Conservation (phyloP, 2,329 filamentous ascomycete species). For the Beauveria rudraprayagi region DNA sequence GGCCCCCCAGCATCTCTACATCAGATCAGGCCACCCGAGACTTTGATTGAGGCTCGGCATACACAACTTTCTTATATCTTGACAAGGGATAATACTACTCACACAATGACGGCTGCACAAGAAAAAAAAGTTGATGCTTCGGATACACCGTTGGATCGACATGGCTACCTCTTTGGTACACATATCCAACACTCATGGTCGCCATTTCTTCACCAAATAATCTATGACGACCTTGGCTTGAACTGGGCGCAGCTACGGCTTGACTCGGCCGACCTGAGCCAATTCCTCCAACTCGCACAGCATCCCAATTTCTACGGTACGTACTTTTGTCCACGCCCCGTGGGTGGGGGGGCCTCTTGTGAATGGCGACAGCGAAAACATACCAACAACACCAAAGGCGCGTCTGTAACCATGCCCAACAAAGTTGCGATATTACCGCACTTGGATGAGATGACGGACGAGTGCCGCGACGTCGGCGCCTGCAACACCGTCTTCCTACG, state of each 20-base stretch:
- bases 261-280: conserved; percentile 41
- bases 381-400: conserved; percentile 35
- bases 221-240: conserved; percentile 43
- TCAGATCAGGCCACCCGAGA: background rate
- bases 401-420: conserved; percentile 76
- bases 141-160: conserved; percentile 28
- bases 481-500: conserved; percentile 72
- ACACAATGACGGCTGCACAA: background rate
- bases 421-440: conserved; percentile 69
- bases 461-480: conserved; percentile 65
- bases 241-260: conserved; percentile 45
- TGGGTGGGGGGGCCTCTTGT: no score
- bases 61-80: background rate
- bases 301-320: conserved; percentile 55
- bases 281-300: conserved; percentile 43
- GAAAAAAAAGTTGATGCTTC: conserved; percentile 4
- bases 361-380: background rate
- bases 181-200: conserved; percentile 49
- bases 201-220: conserved; percentile 44
- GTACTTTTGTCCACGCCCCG: conserved; percentile 12
- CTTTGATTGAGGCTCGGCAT: background rate
- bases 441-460: conserved; percentile 64
- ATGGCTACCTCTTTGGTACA: conserved; percentile 50
- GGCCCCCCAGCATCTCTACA: background rate
- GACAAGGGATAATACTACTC: background rate